Base-by-base conservation (phyloP, 805 yeast genomes). In the Priceomyces medius region DNA sequence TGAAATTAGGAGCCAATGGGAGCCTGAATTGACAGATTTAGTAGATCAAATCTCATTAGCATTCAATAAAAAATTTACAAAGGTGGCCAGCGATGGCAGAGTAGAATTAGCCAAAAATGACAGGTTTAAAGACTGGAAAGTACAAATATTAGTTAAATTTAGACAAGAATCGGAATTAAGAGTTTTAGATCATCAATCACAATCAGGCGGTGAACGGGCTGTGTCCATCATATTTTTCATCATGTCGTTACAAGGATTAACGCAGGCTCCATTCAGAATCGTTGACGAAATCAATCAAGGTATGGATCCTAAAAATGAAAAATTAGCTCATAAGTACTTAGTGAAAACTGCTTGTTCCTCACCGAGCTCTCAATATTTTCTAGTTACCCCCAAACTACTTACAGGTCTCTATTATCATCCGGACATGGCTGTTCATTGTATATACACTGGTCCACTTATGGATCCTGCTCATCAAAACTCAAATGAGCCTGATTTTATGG, bases 281-380 rank as follows among this genome's bases (percentile, higher is more conserved):
- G 97, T 93, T 6, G 99, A 93, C 64, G 99, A 93, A 69, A 95
- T 93, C 47, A 93, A 93, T 59, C 99, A 93, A 66, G 99, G 99
- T 50, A 90, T 93, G 98, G 99, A 93, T 65, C 85, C 95, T 9
- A 79, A 79, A 45, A 93, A 93, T 56, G 99, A 93, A 62, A 78
- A 90, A 47, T 73, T 79, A 66, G 90, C 93, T 2, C 97, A 91
- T 58, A 77, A 79, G 47, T 79, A 87, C 47, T 81, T 93, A 74
- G 96, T 91, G 1, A 81, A 85, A 41, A 81, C 85, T 35, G 91
- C 97, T 0, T 87, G 96, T 56, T 47, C 50, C 29, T 55, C 54
- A 6, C 76, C 45, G 51, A 73, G 47, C 61, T 80, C 95, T 2
- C 99, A 93, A 56, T 91, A 89, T 58, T 89, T 93, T 56, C 71